phyloP scores from a whole-genome alignment of 192 early-diverging fungal genomes.

The Entomortierella lignicola region DNA sequence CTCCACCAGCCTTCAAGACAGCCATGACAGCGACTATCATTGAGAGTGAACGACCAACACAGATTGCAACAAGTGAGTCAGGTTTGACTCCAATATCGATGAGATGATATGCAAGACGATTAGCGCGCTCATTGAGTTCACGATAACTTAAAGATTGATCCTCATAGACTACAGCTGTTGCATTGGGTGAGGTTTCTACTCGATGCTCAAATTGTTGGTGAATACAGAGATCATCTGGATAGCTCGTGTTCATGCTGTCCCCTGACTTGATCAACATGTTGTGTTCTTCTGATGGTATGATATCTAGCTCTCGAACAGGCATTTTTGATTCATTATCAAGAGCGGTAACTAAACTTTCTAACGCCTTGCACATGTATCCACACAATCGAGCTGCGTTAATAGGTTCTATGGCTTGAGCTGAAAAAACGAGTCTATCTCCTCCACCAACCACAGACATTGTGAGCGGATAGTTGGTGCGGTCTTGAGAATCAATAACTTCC shows the following conservation, averaged over 20 bases:
- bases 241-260: neutral
- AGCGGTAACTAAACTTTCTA: neutral
- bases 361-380: constrained; percentile 8
- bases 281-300: neutral
- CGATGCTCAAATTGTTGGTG: no score
- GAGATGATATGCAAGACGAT: no score
- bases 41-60: no score
- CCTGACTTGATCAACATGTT: constrained; percentile 5
- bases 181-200: no score
- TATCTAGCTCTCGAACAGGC: constrained; percentile 1
- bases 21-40: no score
- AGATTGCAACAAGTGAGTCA: no score
- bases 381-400: neutral
- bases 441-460: neutral
- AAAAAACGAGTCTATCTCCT: neutral
- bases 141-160: no score
- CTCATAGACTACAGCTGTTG: no score
- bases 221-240: neutral
- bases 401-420: neutral
- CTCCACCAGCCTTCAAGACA: no score
- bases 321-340: neutral
- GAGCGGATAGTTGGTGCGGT: constrained; percentile 17
- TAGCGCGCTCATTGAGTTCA: no score
- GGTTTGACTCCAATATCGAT: no score
- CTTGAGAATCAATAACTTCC: neutral